phyloP scores from a whole-genome alignment of 2,329 filamentous ascomycete genomes.

The Aspergillus oerlinghausenensis region DNA sequence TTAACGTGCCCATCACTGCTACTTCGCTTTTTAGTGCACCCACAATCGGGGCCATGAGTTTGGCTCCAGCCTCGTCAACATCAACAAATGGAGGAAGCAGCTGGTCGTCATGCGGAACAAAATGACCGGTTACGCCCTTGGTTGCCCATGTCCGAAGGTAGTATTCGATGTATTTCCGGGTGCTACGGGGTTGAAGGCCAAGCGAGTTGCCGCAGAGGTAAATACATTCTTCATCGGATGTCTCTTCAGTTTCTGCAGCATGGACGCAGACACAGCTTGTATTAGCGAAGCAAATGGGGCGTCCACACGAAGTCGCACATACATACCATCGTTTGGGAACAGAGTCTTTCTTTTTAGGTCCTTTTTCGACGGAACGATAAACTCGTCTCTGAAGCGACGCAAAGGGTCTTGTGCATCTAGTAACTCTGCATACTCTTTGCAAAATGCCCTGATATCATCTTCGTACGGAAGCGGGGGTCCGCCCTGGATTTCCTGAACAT shows the following conservation, averaged over 20 bases:
- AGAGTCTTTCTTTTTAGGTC: conserved; percentile 64
- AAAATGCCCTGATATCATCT: conserved; percentile 32
- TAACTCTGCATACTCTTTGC: conserved; percentile 38
- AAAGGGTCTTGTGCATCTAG: conserved; percentile 62
- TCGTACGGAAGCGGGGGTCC: conserved; percentile 26
- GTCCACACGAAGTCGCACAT: neutral
- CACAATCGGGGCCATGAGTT: conserved; percentile 66
- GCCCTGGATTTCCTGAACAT: conserved; percentile 23
- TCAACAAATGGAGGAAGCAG: conserved; percentile 70
- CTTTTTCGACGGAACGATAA: conserved; percentile 69
- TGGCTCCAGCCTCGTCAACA: conserved; percentile 69
- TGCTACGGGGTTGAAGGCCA: conserved; percentile 71
- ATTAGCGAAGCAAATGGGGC: neutral
- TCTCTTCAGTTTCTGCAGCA: conserved; percentile 21
- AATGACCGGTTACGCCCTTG: conserved; percentile 81
- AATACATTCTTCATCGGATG: conserved; percentile 50
- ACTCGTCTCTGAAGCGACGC: conserved; percentile 61
- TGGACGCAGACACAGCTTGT: neutral
- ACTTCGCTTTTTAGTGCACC: conserved; percentile 70
- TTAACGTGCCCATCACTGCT: conserved; percentile 83
- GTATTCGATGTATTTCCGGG: conserved; percentile 60
- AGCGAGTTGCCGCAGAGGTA: conserved; percentile 92
- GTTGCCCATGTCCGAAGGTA: conserved; percentile 81
- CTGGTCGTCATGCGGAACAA: conserved; percentile 63
- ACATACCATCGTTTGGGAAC: conserved; percentile 26